phyloP scores from a whole-genome alignment of 495 filamentous ascomycete genomes.

The Aspergillus bertholletiae region DNA sequence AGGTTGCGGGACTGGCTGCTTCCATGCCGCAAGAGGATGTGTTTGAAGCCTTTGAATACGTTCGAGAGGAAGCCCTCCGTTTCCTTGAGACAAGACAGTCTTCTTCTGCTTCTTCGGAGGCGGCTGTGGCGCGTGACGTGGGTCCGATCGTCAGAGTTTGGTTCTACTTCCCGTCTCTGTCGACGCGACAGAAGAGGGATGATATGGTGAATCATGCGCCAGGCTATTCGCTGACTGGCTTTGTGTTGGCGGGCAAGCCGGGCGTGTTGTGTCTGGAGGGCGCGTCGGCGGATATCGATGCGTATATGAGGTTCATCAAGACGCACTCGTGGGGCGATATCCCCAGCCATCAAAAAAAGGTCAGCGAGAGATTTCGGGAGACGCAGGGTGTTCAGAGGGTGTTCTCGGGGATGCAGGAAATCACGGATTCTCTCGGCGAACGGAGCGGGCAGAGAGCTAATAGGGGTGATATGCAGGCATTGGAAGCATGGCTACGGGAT shows the following conservation, averaged over 20 bases:
- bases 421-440: constrained; percentile 37
- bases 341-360: constrained; percentile 41
- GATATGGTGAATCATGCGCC: constrained; percentile 38
- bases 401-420: constrained; percentile 37
- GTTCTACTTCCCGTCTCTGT: constrained; percentile 43
- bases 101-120: no score
- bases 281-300: constrained; percentile 27
- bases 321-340: constrained; percentile 45
- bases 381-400: constrained; percentile 26
- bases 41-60: constrained; percentile 31
- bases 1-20: constrained; percentile 23
- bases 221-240: constrained; percentile 32
- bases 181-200: constrained; percentile 33
- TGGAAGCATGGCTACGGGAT: constrained; percentile 32
- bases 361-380: constrained; percentile 38
- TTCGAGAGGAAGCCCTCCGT: constrained; percentile 21
- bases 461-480: constrained; percentile 44
- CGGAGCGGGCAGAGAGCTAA: constrained; percentile 38
- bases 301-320: constrained; percentile 43
- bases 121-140: no score
- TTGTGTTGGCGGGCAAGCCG: constrained; percentile 39
- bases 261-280: constrained; percentile 41
- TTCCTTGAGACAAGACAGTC: constrained; percentile 26
- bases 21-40: constrained; percentile 29
- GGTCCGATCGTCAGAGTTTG: constrained; percentile 35